Evolutionary conservation across 495 filamentous ascomycete genomes (phyloP), one percentile per base, ranked within the genome.

Genomic region (Tuber borchii): DNA sequence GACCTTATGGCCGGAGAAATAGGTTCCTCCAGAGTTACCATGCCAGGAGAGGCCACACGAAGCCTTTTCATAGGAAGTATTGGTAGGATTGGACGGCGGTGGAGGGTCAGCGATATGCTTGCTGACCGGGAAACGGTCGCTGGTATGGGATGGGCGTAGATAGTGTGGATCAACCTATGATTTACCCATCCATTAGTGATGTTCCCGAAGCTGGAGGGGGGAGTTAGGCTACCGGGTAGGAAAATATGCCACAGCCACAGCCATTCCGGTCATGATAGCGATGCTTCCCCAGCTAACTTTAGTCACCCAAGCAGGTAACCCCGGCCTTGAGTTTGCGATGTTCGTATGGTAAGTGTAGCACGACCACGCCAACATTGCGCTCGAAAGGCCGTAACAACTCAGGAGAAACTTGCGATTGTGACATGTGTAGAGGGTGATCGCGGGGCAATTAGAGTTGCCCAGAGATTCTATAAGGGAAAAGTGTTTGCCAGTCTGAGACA

Each of bases 211-310:
- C 31, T 12, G 22, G 22, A 72, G 37, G 37, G 34, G 48, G 31
- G 43, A 17, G 31, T 26, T 34, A 43, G 65, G 42, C 44, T 72
- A 78, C 72, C 78, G 71, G 4, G 79, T 81, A 42, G 78, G 78
- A 22, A 81, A 81, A 51, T 77, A 80, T 20, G 56, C 70, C 40
- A 77, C 75, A 37, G 68, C 73, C 37, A 46, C 75, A 44, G 61
- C 88, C 86, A 84, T 86, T 86, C 39, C 86, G 85, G 83, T 88
- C 87, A 84, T 89, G 87, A 78, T 85, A 86, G 76, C 88, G 87
- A 83, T 87, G 85, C 80, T 89, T 85, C 82, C 88, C 85, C 74
- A 90, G 74, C 6, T 76, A 43, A 69, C 69, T 20, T 70, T 72
- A 14, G 43, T 37, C 42, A 75, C 75, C 80, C 80, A 82, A n/a